phyloP scores from a whole-genome alignment of 2,329 filamentous ascomycete species.

The Pseudopyricularia cyperi region DNA sequence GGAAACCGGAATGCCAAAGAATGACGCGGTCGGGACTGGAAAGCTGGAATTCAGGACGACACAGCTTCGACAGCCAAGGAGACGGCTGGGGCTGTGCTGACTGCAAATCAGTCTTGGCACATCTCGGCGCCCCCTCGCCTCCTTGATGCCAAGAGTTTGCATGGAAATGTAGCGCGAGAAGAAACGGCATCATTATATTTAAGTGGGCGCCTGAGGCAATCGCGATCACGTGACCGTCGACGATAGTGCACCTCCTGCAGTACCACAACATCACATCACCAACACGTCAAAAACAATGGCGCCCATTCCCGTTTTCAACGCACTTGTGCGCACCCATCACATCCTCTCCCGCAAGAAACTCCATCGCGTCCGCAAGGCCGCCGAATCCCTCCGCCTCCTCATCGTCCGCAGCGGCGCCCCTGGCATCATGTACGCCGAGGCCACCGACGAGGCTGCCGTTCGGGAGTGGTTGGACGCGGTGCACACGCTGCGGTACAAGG shows the following conservation, averaged over 20 bases:
- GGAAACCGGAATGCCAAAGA: background rate
- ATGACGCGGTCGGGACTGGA: background rate
- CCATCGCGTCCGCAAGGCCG: constrained; percentile 45
- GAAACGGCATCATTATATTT: background rate
- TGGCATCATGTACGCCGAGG: constrained; percentile 69
- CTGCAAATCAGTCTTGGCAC: background rate
- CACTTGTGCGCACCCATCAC: constrained; percentile 66
- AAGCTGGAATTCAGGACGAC: background rate
- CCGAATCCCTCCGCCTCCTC: constrained; percentile 47
- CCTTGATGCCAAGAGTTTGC: background rate
- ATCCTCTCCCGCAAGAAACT: constrained; percentile 70
- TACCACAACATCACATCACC: no score
- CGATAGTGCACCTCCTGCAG: no score
- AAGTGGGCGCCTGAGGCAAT: background rate
- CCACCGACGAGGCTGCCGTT: constrained; percentile 36
- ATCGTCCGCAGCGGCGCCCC: constrained; percentile 55
- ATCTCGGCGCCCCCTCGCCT: background rate
- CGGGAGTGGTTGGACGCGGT: constrained; percentile 52
- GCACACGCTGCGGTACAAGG: constrained; percentile 56
- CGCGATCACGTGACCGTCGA: background rate
- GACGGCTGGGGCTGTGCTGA: background rate
- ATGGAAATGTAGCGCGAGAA: background rate
- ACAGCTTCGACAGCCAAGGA: background rate
- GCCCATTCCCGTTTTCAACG: constrained; percentile 19
- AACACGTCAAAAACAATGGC: background rate